Percentiles rank a stretch among this genome's conserved stretches.
Evolutionary conservation across 1,284 basidiomycete genomes (phyloP).

Genomic region (Fomes fomentarius): DNA sequence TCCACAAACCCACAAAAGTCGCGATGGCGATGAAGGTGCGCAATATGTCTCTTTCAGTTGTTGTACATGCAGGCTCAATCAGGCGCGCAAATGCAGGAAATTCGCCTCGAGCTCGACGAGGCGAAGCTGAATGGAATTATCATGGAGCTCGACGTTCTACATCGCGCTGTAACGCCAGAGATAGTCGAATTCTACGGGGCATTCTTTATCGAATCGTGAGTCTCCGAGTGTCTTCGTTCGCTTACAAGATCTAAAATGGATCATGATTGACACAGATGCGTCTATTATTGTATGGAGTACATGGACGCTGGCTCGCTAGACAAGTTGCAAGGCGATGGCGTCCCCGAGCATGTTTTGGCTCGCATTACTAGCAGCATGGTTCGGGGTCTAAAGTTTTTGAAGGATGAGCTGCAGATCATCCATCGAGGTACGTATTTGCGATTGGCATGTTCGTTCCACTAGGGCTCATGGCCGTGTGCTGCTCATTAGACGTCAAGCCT

Average conservation of each 20-base stretch:
- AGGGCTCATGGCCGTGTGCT: not conserved
- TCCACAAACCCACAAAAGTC: conserved; percentile 93
- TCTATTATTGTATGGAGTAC: conserved; percentile 99
- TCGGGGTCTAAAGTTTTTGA: conserved; percentile 92
- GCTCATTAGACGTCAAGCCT: conserved; percentile 88
- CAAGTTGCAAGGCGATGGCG: conserved; percentile 72
- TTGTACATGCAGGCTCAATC: too few species aligned
- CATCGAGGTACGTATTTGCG: conserved; percentile 71
- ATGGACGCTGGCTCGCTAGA: conserved; percentile 98
- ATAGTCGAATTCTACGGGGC: conserved; percentile 99
- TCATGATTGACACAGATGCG: conserved; percentile 27
- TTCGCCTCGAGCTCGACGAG: conserved; percentile 95
- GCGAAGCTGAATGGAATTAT: conserved; percentile 95
- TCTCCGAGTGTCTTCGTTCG: not conserved
- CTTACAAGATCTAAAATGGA: not conserved
- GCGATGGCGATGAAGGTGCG: conserved; percentile 98
- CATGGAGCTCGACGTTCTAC: conserved; percentile 98
- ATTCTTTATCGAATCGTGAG: conserved; percentile 98
- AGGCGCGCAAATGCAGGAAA: conserved; percentile 92
- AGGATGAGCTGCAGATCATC: conserved; percentile 96
- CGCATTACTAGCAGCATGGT: conserved; percentile 86
- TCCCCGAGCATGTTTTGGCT: conserved; percentile 87
- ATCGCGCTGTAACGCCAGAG: conserved; percentile 88
- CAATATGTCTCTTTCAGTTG: not conserved
- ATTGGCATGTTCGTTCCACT: not conserved